Percentiles rank a stretch among this genome's conserved stretches.
Evolutionary conservation across 306 rosid species (phyloP).

Genomic region (Lathyrus oleraceus): DNA sequence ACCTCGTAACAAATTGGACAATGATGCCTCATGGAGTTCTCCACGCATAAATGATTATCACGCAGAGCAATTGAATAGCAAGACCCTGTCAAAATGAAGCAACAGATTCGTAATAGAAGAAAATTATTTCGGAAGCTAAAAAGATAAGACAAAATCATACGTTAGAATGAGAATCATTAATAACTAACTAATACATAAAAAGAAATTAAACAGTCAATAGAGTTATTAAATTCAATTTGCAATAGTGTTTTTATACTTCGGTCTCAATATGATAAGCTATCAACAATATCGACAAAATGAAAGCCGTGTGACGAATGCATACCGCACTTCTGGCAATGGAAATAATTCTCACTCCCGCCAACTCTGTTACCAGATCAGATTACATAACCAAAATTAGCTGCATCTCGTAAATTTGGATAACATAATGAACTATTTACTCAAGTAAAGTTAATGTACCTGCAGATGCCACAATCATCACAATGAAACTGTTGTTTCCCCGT

Average conservation of each 20-base stretch:
- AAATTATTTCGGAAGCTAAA: not conserved
- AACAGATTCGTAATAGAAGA: not conserved
- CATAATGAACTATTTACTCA: conserved; percentile 12
- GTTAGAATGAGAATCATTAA: not conserved
- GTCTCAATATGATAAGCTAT: not conserved
- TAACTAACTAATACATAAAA: not conserved
- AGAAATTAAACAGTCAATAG: not conserved
- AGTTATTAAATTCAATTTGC: not conserved
- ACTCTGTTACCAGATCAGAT: conserved; percentile 60
- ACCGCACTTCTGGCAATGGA: conserved; percentile 96
- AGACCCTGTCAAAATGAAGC: conserved; percentile 56
- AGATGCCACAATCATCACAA: conserved; percentile 95
- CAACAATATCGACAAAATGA: not conserved
- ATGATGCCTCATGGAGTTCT: conserved; percentile 96
- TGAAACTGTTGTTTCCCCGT: conserved; percentile 75
- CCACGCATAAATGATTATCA: conserved; percentile 84
- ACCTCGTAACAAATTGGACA: conserved; percentile 99
- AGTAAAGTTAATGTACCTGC: conserved; percentile 59
- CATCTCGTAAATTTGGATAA: conserved; percentile 28
- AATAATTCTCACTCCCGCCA: conserved; percentile 81
- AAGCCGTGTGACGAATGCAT: conserved; percentile 38
- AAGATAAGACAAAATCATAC: not conserved
- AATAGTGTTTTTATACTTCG: not conserved
- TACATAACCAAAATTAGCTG: conserved; percentile 34
- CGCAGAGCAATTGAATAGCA: conserved; percentile 74